A percentile compares a stretch with the other conserved stretches of the same genome.
phyloP scores from a whole-genome alignment of 2,329 filamentous ascomycete species.

The Calonectria pseudoturangicola region DNA sequence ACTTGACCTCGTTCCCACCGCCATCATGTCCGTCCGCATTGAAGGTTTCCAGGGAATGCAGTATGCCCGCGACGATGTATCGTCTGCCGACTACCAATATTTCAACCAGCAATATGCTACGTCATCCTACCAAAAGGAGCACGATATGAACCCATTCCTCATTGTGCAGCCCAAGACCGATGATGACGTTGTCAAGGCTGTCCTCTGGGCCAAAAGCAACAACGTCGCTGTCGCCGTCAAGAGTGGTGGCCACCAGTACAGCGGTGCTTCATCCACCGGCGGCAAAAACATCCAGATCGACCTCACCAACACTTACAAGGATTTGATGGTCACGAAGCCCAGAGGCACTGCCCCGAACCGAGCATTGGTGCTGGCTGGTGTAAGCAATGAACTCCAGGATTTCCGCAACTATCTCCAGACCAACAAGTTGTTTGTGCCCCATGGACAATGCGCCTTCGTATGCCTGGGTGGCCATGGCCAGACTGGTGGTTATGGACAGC shows the following conservation, averaged over 20 bases:
- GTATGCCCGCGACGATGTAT: slow-evolving; percentile 46
- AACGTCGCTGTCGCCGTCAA: slow-evolving; percentile 66
- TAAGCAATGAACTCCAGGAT: slow-evolving; percentile 64
- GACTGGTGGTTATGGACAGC: slow-evolving; percentile 68
- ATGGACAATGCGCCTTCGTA: slow-evolving; percentile 67
- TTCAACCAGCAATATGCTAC: slow-evolving; percentile 65
- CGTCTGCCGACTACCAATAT: slow-evolving; percentile 42
- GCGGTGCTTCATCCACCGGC: slow-evolving; percentile 67
- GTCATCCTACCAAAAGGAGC: slow-evolving; percentile 63
- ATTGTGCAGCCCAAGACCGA: slow-evolving; percentile 66
- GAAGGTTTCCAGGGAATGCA: slow-evolving; percentile 50
- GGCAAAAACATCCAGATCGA: slow-evolving; percentile 68
- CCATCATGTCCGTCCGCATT: slow-evolving; percentile 46
- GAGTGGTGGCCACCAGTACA: slow-evolving; percentile 70
- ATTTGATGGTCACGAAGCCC: slow-evolving; percentile 56
- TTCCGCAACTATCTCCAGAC: slow-evolving; percentile 65
- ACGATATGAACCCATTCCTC: slow-evolving; percentile 65
- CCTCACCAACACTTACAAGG: slow-evolving; percentile 60
- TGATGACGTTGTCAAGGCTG: slow-evolving; percentile 63
- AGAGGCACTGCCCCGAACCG: slow-evolving; percentile 53
- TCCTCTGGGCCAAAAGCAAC: slow-evolving; percentile 64
- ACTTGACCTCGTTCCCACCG: background rate
- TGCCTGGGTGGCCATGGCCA: slow-evolving; percentile 68
- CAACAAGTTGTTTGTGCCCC: slow-evolving; percentile 65
- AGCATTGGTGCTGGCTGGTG: slow-evolving; percentile 61